A percentile compares a stretch with the other conserved stretches of the same genome.
Conservation (phyloP, 2,329 filamentous ascomycete species). For the Aspergillus glaucus region DNA sequence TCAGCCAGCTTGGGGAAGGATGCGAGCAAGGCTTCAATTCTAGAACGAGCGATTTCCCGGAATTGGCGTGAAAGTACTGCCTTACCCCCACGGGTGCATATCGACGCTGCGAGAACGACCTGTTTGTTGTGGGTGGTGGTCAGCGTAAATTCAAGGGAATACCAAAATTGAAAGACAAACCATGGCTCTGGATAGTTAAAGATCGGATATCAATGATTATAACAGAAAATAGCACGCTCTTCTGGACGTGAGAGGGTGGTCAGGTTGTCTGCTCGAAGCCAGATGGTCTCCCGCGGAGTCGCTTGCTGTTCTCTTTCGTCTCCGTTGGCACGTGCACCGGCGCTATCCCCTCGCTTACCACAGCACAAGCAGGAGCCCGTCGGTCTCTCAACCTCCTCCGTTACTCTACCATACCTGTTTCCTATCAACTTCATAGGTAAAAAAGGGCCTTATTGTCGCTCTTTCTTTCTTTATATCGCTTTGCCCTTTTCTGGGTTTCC, state of each 20-base stretch:
- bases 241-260: slow-evolving; percentile 1
- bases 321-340: slow-evolving; percentile 27
- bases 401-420: slow-evolving; percentile 6
- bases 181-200: slow-evolving; percentile 17
- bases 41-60: slow-evolving; percentile 91
- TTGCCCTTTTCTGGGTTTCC: slow-evolving; percentile 2
- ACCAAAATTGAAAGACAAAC: slow-evolving; percentile 12
- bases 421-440: background rate
- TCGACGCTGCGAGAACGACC: slow-evolving; percentile 98
- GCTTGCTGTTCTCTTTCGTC: slow-evolving; percentile 36
- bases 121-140: slow-evolving; percentile 35
- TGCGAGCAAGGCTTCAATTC: slow-evolving; percentile 92
- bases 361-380: slow-evolving; percentile 16
- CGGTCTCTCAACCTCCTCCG: slow-evolving; percentile 2
- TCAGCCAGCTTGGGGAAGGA: slow-evolving; percentile 97
- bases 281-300: slow-evolving; percentile 17
- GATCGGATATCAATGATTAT: background rate
- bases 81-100: slow-evolving; percentile 97
- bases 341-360: slow-evolving; percentile 34
- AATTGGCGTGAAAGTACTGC: slow-evolving; percentile 97
- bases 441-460: background rate
- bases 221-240: slow-evolving; percentile 1
- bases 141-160: slow-evolving; percentile 4
- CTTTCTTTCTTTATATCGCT: background rate
- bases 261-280: slow-evolving; percentile 9